These are phyloP conservation scores for Fragaria iinumae DNA, from an alignment of 306 rosid genomes.

Conservation along the genomic window DNA sequence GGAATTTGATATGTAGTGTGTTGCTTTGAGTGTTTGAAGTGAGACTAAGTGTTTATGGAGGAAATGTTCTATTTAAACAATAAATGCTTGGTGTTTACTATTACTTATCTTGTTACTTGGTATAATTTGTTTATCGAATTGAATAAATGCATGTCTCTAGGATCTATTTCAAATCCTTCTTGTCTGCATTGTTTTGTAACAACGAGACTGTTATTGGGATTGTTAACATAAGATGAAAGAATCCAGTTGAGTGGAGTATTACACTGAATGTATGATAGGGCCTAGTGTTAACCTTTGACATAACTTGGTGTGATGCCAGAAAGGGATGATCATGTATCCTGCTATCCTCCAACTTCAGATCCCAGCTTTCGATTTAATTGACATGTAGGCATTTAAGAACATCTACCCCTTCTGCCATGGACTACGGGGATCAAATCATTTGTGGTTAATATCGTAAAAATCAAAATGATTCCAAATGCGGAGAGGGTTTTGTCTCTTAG, in stretches of 20 bases:
- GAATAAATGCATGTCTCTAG: not conserved
- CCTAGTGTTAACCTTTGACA: not conserved
- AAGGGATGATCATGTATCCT: not conserved
- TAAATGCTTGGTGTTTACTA: conserved; percentile 11
- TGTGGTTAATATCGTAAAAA: not conserved
- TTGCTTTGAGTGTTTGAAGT: conserved; percentile 2
- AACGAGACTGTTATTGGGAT: not conserved
- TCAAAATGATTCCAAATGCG: not conserved
- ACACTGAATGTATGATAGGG: not conserved
- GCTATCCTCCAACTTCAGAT: not conserved
- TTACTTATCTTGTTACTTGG: not conserved
- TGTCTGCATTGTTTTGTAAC: conserved; percentile 1
- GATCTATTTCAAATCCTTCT: not conserved
- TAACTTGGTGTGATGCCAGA: not conserved
- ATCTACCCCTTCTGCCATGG: not conserved
- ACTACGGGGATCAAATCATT: not conserved
- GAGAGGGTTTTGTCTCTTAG: not conserved
- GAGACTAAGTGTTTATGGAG: conserved; percentile 11
- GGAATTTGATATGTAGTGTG: conserved; percentile 11
- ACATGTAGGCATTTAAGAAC: not conserved
- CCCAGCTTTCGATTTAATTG: not conserved
- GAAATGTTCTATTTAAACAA: conserved; percentile 10
- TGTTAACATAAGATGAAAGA: not conserved
- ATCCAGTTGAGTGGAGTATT: not conserved
- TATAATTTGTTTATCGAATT: not conserved